Evolutionary conservation across 2,329 filamentous ascomycete species (phyloP), one percentile per base, ranked within the genome.

Genomic region (Dothideomycetes sp.): DNA sequence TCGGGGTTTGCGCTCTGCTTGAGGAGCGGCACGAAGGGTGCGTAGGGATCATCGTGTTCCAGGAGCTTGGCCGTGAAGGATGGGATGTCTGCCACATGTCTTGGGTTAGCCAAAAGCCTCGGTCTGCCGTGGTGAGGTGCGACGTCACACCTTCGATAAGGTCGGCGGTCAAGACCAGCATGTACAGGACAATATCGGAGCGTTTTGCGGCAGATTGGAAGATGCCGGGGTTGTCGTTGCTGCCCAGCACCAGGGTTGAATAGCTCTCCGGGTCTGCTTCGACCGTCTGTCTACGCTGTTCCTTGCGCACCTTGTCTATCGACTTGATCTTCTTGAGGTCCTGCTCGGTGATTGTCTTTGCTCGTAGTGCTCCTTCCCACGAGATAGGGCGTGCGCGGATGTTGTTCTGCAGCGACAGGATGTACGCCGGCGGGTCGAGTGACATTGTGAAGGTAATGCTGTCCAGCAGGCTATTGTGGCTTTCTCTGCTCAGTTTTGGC

Each of bases 281-380:
- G 47, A 96, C 80, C 13, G 80, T 82, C 58, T 89, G 78, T 59
- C 81, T 82, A 57, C 88, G 78, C 65, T 87, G 83, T 52, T 96
- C 91, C 63, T 86, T 91, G 63, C 87, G 84, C 51, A 91, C 84
- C 67, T 95, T 96, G 64, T 96, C 91, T 53, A 96, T 85, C 47
- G 88, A 85, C 64, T 88, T 88, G 67, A 98, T 94, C 73, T 88
- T 89, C 69, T 83, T 84, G 53, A 95, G 77, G 64, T 98, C 89
- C 52, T 84, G 81, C 53, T 96, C 89, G 44, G 84, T 94, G 65
- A 98, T 84, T 57, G 86, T 91, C 63, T 88, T 86, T 53, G 86
- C 86, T 63, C 91, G 79, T 51, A 94, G 86, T 55, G 89, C 88
- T 55, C 89, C 89, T 65, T 96, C 89, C 91, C 91, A 98, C 44